Percentiles rank a stretch among this genome's conserved stretches.
phyloP scores from a whole-genome alignment of 352 stramenopile genomes.

The Phytophthora hybrid region DNA sequence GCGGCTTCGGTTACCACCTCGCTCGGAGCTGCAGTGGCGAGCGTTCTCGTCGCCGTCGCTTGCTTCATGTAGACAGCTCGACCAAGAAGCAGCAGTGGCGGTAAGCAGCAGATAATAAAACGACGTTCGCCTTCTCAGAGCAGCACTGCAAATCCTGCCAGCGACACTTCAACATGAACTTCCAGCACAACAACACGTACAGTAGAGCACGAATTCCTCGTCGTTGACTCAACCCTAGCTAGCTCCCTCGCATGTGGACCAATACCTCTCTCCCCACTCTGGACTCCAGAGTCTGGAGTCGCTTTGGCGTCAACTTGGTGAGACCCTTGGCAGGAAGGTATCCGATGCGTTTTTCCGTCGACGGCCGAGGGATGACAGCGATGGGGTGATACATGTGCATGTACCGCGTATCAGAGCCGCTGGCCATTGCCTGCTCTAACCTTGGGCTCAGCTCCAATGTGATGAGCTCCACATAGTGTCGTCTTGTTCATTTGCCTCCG shows the following conservation, averaged over 20 bases:
- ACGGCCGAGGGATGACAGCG: too few species aligned
- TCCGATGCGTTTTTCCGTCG: slow-evolving; percentile 1
- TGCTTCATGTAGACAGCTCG: slow-evolving; percentile 28
- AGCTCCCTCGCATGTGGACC: too few species aligned
- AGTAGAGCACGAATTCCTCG: too few species aligned
- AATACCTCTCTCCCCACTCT: too few species aligned
- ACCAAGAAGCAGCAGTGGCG: not conserved
- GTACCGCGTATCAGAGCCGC: slow-evolving; percentile 14
- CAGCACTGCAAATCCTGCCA: not conserved
- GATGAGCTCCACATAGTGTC: too few species aligned
- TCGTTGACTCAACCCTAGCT: too few species aligned
- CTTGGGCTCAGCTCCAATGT: not conserved
- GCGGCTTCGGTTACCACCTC: slow-evolving; percentile 23
- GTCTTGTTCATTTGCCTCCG: not conserved
- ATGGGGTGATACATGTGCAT: too few species aligned
- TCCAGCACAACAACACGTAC: not conserved
- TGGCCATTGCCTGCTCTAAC: not conserved
- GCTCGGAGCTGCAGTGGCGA: slow-evolving; percentile 2
- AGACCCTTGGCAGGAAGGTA: not conserved
- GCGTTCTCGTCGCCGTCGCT: slow-evolving; percentile 12
- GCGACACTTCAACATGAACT: not conserved
- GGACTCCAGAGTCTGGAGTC: too few species aligned
- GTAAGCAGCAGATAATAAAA: slow-evolving; percentile 19
- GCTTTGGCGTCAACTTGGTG: too few species aligned
- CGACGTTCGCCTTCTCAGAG: not conserved